Conservation (phyloP, 345 rosid genomes). For the Theobroma cacao region DNA sequence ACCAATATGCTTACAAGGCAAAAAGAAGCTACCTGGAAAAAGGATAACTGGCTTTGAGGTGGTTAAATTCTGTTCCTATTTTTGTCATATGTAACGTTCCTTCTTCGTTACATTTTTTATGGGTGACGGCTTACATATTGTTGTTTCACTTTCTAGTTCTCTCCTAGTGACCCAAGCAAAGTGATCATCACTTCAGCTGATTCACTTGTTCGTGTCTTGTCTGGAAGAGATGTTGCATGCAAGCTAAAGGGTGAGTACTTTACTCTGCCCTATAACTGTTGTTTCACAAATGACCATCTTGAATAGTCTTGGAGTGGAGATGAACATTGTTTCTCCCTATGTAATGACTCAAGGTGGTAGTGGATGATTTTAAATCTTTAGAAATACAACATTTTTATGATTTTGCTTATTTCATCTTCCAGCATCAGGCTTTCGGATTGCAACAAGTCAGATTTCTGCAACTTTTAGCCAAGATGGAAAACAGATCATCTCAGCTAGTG, state of each 20-base stretch:
- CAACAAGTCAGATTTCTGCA: conserved; percentile 47
- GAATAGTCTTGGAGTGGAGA: neutral
- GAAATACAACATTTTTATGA: neutral
- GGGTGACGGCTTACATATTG: conserved; percentile 10
- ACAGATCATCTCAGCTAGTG: conserved; percentile 54
- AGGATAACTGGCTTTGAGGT: conserved; percentile 66
- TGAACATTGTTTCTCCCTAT: neutral
- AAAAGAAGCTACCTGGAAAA: conserved; percentile 54
- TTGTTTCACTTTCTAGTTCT: conserved; percentile 35
- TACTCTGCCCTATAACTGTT: neutral
- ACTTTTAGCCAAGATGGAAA: conserved; percentile 58
- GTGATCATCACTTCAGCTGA: conserved; percentile 59
- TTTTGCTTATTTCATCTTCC: conserved; percentile 11
- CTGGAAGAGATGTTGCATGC: conserved; percentile 36
- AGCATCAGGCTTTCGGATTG: conserved; percentile 38
- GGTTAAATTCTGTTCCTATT: neutral
- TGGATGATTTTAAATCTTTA: neutral
- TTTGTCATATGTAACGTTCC: neutral
- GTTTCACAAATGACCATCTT: neutral
- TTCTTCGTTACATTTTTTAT: neutral
- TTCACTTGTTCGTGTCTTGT: conserved; percentile 43
- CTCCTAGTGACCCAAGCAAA: conserved; percentile 54
- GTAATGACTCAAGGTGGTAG: neutral
- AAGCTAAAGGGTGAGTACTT: conserved; percentile 47
- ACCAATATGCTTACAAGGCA: conserved; percentile 43